A percentile compares a stretch with the other conserved stretches of the same genome.
Evolutionary conservation across 257 asterid species (phyloP).

Genomic region (Knoxia roxburghii): DNA sequence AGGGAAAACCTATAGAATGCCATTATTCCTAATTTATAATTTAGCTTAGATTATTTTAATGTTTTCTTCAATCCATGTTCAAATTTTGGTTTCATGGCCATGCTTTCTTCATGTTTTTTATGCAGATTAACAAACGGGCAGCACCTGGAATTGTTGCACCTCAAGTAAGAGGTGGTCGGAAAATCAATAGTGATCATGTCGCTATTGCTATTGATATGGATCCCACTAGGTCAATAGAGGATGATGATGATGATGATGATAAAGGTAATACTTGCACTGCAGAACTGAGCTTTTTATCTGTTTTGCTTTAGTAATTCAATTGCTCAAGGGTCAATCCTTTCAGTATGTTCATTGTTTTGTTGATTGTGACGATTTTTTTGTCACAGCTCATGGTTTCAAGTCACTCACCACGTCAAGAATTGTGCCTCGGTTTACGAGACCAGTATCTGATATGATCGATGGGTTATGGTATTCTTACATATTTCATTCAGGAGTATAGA

Average conservation of each 20-base stretch:
- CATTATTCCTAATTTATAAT: too few species aligned
- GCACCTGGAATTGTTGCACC: constrained; percentile 54
- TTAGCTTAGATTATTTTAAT: background rate
- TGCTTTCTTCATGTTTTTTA: constrained; percentile 21
- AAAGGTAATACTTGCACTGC: constrained; percentile 12
- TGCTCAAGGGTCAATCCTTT: constrained; percentile 7
- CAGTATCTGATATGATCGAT: constrained; percentile 78
- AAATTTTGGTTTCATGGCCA: constrained; percentile 14
- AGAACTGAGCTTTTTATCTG: background rate
- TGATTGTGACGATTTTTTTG: constrained; percentile 14
- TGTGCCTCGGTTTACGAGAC: constrained; percentile 89
- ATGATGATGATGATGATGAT: constrained; percentile 96
- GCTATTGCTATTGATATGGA: constrained; percentile 84
- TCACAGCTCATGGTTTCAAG: constrained; percentile 98
- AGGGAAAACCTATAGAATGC: too few species aligned
- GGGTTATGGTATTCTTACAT: constrained; percentile 64
- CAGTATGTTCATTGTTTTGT: background rate
- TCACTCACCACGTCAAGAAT: constrained; percentile 86
- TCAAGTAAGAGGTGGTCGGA: constrained; percentile 93
- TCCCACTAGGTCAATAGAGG: constrained; percentile 53
- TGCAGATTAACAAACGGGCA: constrained; percentile 69
- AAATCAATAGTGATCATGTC: constrained; percentile 78
- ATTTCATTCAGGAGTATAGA: background rate
- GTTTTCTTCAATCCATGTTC: background rate
- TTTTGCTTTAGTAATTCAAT: background rate